A percentile compares a stretch with the other conserved stretches of the same genome.
Conservation (phyloP, 2,329 filamentous ascomycete species). For the Colletotrichum plurivorum region DNA sequence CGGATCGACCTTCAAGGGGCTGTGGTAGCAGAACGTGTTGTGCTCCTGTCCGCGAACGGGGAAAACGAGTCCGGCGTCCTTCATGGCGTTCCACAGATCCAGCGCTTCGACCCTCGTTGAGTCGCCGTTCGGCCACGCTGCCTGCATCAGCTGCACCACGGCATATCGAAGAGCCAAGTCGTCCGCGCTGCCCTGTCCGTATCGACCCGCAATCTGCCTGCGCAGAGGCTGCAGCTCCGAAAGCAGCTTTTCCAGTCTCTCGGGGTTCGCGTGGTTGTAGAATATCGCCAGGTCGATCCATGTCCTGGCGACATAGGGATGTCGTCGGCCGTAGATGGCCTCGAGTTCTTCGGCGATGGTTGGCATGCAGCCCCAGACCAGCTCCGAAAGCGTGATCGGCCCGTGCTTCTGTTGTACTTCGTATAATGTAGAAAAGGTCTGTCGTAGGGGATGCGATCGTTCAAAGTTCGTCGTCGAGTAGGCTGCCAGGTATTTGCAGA, state of each 20-base stretch:
- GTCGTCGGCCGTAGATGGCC: constrained; percentile 58
- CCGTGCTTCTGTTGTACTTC: constrained; percentile 62
- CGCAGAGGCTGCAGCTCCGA: constrained; percentile 54
- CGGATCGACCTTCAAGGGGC: constrained; percentile 59
- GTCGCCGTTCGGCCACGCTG: constrained; percentile 51
- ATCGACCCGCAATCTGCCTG: constrained; percentile 52
- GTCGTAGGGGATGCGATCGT: constrained; percentile 58
- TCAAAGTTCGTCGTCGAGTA: constrained; percentile 61
- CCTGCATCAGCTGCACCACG: constrained; percentile 56
- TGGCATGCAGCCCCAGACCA: constrained; percentile 58
- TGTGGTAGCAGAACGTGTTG: constrained; percentile 59
- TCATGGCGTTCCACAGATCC: constrained; percentile 55
- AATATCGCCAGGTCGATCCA: constrained; percentile 59
- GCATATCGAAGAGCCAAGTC: constrained; percentile 57
- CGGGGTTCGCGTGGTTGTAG: constrained; percentile 53
- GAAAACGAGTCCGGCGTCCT: constrained; percentile 52
- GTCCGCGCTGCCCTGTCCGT: constrained; percentile 52
- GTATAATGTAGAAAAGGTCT: constrained; percentile 59
- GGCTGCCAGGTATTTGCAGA: constrained; percentile 61
- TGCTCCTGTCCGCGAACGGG: constrained; percentile 54
- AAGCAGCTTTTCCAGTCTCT: constrained; percentile 55
- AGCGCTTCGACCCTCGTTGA: constrained; percentile 52
- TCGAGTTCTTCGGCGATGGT: constrained; percentile 60
- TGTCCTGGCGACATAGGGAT: constrained; percentile 59
- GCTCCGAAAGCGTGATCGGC: constrained; percentile 57